Evolutionary conservation across 2,329 filamentous ascomycete species (phyloP).

Genomic region (Fusarium annulatum): DNA sequence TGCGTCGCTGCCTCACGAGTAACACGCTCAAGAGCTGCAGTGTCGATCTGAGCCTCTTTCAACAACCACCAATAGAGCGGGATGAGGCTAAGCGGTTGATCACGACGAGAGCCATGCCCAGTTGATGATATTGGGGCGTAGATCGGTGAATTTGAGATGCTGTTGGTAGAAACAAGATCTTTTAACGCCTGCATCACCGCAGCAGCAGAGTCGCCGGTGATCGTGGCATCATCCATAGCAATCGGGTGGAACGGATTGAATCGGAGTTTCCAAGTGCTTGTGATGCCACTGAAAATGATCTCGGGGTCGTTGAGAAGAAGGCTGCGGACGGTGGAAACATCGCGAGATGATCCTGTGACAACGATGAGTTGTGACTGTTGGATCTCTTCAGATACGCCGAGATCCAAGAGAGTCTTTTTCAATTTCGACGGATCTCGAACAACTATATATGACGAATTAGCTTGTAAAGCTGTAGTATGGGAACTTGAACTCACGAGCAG

Average conservation of each 20-base stretch:
- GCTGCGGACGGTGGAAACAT: not conserved
- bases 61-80: not conserved
- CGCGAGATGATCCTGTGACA: not conserved
- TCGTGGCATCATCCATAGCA: not conserved
- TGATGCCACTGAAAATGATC: not conserved
- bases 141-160: not conserved
- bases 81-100: not conserved
- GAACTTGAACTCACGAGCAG: not conserved
- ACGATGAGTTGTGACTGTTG: not conserved
- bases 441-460: not conserved
- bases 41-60: not conserved
- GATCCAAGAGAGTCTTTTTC: not conserved
- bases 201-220: not conserved
- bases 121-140: not conserved
- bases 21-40: not conserved
- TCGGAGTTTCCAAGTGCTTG: not conserved
- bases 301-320: not conserved
- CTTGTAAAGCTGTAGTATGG: too few relatives aligned
- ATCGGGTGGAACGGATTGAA: not conserved
- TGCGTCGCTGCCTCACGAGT: not conserved
- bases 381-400: not conserved
- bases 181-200: not conserved
- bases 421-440: not conserved
- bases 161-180: not conserved
- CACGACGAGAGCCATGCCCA: not conserved